Conservation (phyloP, 768 basidiomycete species). For the Mycena alexandri region DNA sequence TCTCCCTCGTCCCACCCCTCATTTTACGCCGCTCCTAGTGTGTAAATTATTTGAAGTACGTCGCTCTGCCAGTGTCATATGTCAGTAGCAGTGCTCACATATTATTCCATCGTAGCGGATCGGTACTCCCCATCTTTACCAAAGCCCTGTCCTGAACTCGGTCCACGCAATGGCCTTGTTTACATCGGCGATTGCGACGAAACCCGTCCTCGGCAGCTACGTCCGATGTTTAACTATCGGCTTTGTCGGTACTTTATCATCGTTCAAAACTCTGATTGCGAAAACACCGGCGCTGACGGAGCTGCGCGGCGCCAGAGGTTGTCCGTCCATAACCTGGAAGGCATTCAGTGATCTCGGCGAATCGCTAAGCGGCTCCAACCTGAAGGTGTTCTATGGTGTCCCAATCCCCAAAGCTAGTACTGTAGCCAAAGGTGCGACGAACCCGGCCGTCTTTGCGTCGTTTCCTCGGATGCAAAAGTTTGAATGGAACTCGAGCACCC, state of each 20-base stretch:
- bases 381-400: neutral
- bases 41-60: constrained; percentile 23
- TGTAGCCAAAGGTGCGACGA: neutral
- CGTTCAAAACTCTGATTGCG: neutral
- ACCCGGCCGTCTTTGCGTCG: neutral
- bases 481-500: constrained; percentile 1
- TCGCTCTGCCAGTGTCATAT: too few relatives aligned
- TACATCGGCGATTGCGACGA: neutral
- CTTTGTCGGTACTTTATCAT: neutral
- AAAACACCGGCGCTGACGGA: neutral
- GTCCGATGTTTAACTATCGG: neutral
- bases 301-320: neutral
- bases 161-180: neutral
- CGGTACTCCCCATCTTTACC: constrained; percentile 16
- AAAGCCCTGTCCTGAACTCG: neutral
- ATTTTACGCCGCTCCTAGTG: constrained; percentile 4
- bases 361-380: neutral
- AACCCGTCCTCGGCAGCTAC: neutral
- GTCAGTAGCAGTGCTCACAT: too few relatives aligned
- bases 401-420: neutral
- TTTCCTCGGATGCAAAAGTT: constrained; percentile 6
- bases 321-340: constrained; percentile 5
- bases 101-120: constrained; percentile 5
- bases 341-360: constrained; percentile 8
- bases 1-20: too few relatives aligned